phyloP scores from a whole-genome alignment of 805 yeast species.

The Metschnikowia cerradonensis region DNA sequence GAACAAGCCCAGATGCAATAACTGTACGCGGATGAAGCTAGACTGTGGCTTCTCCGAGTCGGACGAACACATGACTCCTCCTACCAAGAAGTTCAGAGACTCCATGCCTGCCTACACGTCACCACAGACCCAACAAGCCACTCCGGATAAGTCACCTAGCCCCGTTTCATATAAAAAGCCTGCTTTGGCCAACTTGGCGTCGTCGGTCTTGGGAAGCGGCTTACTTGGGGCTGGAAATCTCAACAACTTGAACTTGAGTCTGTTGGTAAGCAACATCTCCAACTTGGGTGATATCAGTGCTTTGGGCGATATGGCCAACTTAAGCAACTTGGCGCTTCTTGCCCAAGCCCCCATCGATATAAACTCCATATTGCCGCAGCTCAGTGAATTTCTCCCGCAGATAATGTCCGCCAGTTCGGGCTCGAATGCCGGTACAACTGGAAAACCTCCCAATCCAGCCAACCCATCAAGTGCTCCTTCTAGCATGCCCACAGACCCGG shows the following conservation, averaged over 20 bases:
- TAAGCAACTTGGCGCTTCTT: constrained; percentile 38
- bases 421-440: neutral
- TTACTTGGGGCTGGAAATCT: constrained; percentile 32
- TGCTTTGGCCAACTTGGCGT: constrained; percentile 1
- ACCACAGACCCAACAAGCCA: constrained; percentile 21
- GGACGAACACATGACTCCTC: constrained; percentile 14
- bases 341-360: constrained; percentile 42
- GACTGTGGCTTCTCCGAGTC: constrained; percentile 57
- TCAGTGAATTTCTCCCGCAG: neutral
- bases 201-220: constrained; percentile 12
- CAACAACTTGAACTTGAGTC: constrained; percentile 40
- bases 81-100: constrained; percentile 6
- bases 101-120: constrained; percentile 4
- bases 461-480: neutral
- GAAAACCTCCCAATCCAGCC: neutral
- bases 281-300: constrained; percentile 33
- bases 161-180: constrained; percentile 9
- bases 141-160: constrained; percentile 24
- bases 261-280: constrained; percentile 38
- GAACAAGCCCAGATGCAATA: constrained; percentile 68
- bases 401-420: neutral
- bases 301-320: constrained; percentile 36
- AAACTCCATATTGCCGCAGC: constrained; percentile 29
- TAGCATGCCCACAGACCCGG: neutral
- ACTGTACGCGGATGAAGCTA: constrained; percentile 75